These are phyloP conservation scores for Vitis cinerea DNA, from an alignment of 164 flowering plant genomes.

Conservation along the genomic window DNA sequence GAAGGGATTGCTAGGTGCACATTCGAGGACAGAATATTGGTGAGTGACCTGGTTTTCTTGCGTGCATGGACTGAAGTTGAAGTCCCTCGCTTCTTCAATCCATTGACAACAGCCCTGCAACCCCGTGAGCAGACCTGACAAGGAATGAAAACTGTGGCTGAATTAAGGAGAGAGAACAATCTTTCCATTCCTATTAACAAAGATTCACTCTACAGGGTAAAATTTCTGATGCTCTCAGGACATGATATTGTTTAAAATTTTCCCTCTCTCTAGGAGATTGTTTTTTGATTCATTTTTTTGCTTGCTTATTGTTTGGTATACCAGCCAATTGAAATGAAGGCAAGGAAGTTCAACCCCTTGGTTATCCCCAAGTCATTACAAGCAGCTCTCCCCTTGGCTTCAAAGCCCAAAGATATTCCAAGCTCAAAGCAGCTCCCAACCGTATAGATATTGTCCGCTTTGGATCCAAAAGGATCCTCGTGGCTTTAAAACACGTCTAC, in stretches of 20 bases:
- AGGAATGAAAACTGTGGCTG: conserved; percentile 90
- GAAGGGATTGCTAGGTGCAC: conserved; percentile 97
- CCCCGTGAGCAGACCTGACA: conserved; percentile 73
- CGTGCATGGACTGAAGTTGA: conserved; percentile 89
- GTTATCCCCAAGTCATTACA: conserved; percentile 77
- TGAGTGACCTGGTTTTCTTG: conserved; percentile 91
- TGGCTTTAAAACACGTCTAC: too few relatives aligned
- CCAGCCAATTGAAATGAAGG: conserved; percentile 84
- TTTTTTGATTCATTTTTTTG: neutral
- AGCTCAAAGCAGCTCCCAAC: too few relatives aligned
- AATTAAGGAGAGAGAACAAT: conserved; percentile 67
- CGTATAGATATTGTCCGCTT: too few relatives aligned
- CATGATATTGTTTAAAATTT: too few relatives aligned
- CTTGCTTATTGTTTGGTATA: neutral
- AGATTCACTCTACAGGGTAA: conserved; percentile 90
- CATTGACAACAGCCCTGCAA: conserved; percentile 83
- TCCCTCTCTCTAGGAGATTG: neutral
- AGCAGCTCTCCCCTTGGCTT: conserved; percentile 72
- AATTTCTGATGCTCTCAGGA: neutral
- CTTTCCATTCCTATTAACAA: conserved; percentile 78
- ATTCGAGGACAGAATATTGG: conserved; percentile 85
- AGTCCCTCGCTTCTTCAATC: conserved; percentile 76
- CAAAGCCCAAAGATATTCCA: conserved; percentile 70
- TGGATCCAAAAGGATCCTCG: too few relatives aligned
- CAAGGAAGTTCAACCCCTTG: conserved; percentile 86